These are phyloP conservation scores for Lojkania enalia DNA, from an alignment of 2,329 filamentous ascomycete species.

Conservation along the genomic window DNA sequence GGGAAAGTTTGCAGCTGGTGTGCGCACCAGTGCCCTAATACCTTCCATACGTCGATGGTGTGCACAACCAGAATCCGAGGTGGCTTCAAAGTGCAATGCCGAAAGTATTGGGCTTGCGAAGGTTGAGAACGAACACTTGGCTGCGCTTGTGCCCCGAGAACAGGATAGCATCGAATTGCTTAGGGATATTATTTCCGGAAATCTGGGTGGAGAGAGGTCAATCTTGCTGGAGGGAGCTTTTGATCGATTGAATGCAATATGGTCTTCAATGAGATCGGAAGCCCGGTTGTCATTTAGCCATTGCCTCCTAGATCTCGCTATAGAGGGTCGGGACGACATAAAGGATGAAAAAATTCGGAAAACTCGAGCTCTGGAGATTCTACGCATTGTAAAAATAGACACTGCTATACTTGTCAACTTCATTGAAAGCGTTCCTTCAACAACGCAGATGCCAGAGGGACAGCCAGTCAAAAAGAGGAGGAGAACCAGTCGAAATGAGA, in stretches of 20 bases:
- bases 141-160: constrained; percentile 59
- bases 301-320: constrained; percentile 64
- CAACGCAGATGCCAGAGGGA: constrained; percentile 71
- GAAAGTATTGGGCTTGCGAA: constrained; percentile 54
- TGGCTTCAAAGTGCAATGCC: constrained; percentile 52
- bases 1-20: constrained; percentile 70
- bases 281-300: constrained; percentile 63
- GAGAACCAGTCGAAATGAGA: constrained; percentile 73
- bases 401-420: constrained; percentile 73
- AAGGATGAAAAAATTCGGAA: constrained; percentile 46
- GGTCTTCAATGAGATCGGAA: constrained; percentile 70
- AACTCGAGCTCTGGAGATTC: constrained; percentile 67
- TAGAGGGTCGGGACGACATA: constrained; percentile 41
- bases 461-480: constrained; percentile 77
- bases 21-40: constrained; percentile 75
- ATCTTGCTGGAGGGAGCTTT: constrained; percentile 69
- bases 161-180: constrained; percentile 61
- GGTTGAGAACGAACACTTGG: constrained; percentile 58
- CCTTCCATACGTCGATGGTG: constrained; percentile 74
- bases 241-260: constrained; percentile 69
- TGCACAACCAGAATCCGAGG: constrained; percentile 56
- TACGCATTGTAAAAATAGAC: constrained; percentile 73
- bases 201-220: constrained; percentile 49
- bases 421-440: constrained; percentile 72
- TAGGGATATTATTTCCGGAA: constrained; percentile 53